Percentiles rank a stretch among this genome's conserved stretches.
Conservation (phyloP, 495 filamentous ascomycete species). For the Podospora comata region DNA sequence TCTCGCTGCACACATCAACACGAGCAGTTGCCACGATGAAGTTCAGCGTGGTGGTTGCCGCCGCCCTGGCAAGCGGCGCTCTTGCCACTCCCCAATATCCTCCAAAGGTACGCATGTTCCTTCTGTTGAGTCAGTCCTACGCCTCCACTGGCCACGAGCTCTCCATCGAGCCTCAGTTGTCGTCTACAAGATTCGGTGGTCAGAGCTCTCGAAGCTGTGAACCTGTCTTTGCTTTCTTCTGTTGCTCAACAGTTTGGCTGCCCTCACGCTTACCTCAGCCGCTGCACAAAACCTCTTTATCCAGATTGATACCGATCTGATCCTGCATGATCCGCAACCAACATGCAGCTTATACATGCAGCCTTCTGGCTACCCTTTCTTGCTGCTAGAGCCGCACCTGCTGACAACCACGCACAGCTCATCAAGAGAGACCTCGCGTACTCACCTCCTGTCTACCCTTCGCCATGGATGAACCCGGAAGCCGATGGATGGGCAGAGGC, state of each 20-base stretch:
- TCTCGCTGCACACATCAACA: not conserved
- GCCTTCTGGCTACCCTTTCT: constrained; percentile 22
- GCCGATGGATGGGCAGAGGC: constrained; percentile 74
- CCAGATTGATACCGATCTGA: constrained; percentile 15
- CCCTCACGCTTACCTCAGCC: constrained; percentile 12
- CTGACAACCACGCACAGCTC: constrained; percentile 29
- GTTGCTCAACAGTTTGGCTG: not conserved
- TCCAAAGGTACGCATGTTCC: constrained; percentile 8
- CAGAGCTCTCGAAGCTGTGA: not conserved
- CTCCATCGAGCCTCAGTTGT: not conserved
- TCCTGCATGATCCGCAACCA: constrained; percentile 18
- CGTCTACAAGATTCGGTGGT: no score
- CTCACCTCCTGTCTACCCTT: constrained; percentile 70
- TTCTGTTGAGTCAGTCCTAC: not conserved
- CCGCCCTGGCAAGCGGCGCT: constrained; percentile 21
- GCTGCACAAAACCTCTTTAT: constrained; percentile 16
- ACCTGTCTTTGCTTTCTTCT: constrained; percentile 1
- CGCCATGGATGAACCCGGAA: constrained; percentile 72
- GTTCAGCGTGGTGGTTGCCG: constrained; percentile 20
- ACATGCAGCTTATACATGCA: constrained; percentile 28
- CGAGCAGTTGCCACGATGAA: constrained; percentile 21
- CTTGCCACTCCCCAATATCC: constrained; percentile 13
- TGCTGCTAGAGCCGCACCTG: constrained; percentile 15
- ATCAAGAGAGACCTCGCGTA: constrained; percentile 27
- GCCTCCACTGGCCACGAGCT: not conserved